Evolutionary conservation across 345 rosid species (phyloP).

Genomic region (Excoecaria cochinchinensis): DNA sequence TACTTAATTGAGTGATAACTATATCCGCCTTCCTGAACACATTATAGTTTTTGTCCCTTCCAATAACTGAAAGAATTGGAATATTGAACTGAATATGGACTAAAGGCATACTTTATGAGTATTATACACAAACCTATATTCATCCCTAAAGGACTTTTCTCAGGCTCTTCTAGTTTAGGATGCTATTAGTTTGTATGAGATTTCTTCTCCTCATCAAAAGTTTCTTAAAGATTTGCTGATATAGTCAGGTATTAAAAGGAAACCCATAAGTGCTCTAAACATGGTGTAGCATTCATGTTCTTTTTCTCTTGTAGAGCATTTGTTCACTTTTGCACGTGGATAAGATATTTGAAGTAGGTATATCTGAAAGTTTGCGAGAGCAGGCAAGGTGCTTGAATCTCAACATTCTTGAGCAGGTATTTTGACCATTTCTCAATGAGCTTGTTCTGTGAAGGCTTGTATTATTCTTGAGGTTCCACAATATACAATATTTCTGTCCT

Average conservation of each 20-base stretch:
- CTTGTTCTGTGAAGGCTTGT: conserved; percentile 14
- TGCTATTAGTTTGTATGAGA: not conserved
- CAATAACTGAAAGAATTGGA: not conserved
- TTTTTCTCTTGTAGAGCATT: conserved; percentile 53
- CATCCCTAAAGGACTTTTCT: not conserved
- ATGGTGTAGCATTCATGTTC: not conserved
- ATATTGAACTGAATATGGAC: not conserved
- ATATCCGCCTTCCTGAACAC: not conserved
- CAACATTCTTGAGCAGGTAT: conserved; percentile 74
- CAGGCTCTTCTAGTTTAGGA: not conserved
- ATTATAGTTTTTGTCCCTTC: not conserved
- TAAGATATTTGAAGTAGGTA: conserved; percentile 84
- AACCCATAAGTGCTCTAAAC: not conserved
- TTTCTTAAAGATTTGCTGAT: not conserved
- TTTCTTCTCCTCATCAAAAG: not conserved
- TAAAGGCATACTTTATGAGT: not conserved
- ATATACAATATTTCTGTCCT: conserved; percentile 1
- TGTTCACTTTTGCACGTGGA: conserved; percentile 77
- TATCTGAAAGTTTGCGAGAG: conserved; percentile 65
- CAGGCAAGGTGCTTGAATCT: conserved; percentile 59
- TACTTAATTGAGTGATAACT: not conserved
- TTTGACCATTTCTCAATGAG: conserved; percentile 1
- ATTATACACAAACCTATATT: not conserved
- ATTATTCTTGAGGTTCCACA: not conserved
- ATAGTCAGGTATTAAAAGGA: conserved; percentile 1